Base-by-base conservation (phyloP, 305 asterid species). In the Plantago lanceolata region DNA sequence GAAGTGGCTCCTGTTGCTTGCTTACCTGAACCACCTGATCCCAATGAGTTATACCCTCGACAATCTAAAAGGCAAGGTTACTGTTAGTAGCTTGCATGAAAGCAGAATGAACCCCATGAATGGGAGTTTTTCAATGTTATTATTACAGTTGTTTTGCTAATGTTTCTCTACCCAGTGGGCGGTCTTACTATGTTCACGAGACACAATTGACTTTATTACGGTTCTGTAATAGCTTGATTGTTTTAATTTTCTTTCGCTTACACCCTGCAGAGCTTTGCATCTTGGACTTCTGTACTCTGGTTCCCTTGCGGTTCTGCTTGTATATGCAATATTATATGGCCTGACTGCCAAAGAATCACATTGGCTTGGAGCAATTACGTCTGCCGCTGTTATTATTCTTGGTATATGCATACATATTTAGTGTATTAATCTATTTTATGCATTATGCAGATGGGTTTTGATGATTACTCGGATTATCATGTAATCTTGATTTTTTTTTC, bases 1-100 rank as follows among this genome's bases (percentile, higher is more conserved):
- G 99, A 94, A 85, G 97, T 83, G 73, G 99, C 97, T 66, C 99
- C 97, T 7, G 92, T 94, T 62, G 84, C 97, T 60, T 81, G 95
- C 85, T 84, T 88, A 72, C 94, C 86, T 24, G 99, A 94, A 75
- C 97, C 99, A 20, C 99, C 99, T 65, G 95, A 90, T 73, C 99
- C 99, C 56, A 87, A 88, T 67, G 96, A 87, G 73, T 82, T 94
- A 68, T 94, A 94, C 82, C 95, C 99, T 81, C 85, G 86, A 65
- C 94, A 94, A 71, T 87, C 97, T 65, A 82, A 87, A 75, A 88
- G 95, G 99, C 74, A 81, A 74, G 85, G 43, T 61, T 75, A 48
- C 70, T 52, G 71, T 49, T 74, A 26, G 26, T 52, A 70, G 55
- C 44, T 64, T 48, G 45, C 61, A 57, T 68, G 68, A 17, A 19